phyloP scores from a whole-genome alignment of 768 basidiomycete species.

The Agaricus sinodeliciosus region DNA sequence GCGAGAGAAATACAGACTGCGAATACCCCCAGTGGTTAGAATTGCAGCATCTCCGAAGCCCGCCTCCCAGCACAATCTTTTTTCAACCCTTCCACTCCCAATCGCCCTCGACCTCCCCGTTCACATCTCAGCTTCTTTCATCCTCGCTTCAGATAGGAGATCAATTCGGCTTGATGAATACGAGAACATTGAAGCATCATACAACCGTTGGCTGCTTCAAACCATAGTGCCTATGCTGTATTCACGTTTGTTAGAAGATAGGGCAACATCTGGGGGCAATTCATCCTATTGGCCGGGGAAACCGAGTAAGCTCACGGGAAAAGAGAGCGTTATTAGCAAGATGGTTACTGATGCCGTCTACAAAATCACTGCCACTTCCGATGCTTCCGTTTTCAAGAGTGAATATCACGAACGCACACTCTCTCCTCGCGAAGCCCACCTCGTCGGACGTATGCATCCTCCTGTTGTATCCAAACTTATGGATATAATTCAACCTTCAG shows the following conservation, averaged over 20 bases:
- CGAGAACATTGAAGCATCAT: conserved; percentile 25
- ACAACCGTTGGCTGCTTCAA: conserved; percentile 37
- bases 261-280: conserved; percentile 15
- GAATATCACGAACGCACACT: conserved; percentile 14
- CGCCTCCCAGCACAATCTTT: conserved; percentile 22
- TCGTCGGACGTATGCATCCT: neutral
- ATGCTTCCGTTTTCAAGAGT: neutral
- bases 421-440: neutral
- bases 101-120: conserved; percentile 33
- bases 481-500: neutral
- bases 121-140: conserved; percentile 41
- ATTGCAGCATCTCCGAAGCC: conserved; percentile 20
- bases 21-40: conserved; percentile 25
- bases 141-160: conserved; percentile 39
- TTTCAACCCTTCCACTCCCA: conserved; percentile 38
- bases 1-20: conserved; percentile 17
- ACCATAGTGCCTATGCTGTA: conserved; percentile 31
- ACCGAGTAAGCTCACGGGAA: conserved; percentile 12
- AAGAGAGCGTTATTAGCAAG: conserved; percentile 12
- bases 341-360: conserved; percentile 4
- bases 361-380: neutral
- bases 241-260: conserved; percentile 28
- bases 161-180: conserved; percentile 34
- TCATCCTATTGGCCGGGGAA: conserved; percentile 30
- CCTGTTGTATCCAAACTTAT: neutral